These are phyloP conservation scores for Rosa rugosa DNA, from an alignment of 306 rosid species.

Conservation along the genomic window DNA sequence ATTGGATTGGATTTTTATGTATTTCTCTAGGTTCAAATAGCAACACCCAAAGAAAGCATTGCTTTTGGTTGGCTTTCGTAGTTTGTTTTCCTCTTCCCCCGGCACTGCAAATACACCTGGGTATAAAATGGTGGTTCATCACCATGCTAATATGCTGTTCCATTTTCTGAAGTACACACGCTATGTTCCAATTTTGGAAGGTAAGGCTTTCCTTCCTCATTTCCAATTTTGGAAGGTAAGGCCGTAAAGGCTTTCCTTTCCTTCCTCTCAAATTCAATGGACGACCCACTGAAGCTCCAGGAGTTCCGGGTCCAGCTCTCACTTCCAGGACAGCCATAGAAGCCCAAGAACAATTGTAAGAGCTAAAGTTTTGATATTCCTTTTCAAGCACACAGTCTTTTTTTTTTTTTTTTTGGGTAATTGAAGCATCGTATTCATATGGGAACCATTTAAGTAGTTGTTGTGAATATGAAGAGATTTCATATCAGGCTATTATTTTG, in stretches of 20 bases:
- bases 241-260: neutral
- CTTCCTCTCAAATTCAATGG: neutral
- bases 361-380: neutral
- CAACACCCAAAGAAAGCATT: no score
- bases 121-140: no score
- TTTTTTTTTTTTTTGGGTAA: neutral
- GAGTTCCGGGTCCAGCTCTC: neutral
- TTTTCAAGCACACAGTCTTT: neutral
- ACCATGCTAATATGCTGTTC: no score
- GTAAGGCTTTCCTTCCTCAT: neutral
- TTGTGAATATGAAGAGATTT: neutral
- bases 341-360: neutral
- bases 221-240: no score
- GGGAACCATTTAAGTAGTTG: neutral
- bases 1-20: no score
- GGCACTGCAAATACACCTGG: neutral
- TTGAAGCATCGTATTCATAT: neutral
- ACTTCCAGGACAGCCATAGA: neutral
- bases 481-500: constrained; percentile 1
- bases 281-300: neutral
- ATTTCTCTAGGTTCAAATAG: no score
- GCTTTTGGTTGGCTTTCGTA: no score
- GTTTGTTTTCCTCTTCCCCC: no score
- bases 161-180: no score
- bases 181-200: no score